Evolutionary conservation across 106 monocot species (phyloP).

Genomic region (Phalaenopsis equestris): DNA sequence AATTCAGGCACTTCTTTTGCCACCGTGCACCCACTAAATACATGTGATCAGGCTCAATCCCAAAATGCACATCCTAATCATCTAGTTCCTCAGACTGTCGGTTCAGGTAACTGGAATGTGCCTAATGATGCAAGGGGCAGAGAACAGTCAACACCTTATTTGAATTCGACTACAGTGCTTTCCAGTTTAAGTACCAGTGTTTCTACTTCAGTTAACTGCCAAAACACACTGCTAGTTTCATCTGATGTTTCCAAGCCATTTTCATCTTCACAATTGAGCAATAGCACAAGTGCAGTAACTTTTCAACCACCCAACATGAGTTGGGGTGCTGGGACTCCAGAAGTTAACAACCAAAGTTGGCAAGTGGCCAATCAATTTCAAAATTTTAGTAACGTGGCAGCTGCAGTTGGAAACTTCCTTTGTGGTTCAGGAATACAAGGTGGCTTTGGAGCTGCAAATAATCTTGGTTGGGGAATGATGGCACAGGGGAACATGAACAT

Average conservation of each 20-base stretch:
- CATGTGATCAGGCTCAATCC: too few relatives aligned
- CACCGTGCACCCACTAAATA: background rate
- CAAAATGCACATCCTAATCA: background rate
- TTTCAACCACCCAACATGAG: constrained; percentile 1
- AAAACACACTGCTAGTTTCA: background rate
- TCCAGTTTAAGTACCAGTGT: background rate
- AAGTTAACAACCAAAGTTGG: constrained; percentile 14
- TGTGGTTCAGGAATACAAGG: constrained; percentile 10
- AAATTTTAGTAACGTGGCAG: constrained; percentile 5
- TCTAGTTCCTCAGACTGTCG: background rate
- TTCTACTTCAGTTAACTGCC: constrained; percentile 4
- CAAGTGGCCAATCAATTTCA: constrained; percentile 10
- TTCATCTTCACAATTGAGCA: constrained; percentile 11
- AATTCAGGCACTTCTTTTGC: background rate
- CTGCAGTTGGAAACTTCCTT: constrained; percentile 13
- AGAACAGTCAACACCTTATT: background rate
- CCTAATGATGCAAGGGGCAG: background rate
- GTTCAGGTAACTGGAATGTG: background rate
- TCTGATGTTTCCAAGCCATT: constrained; percentile 7
- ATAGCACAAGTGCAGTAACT: constrained; percentile 4
- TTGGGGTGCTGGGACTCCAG: constrained; percentile 4
- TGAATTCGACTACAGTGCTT: constrained; percentile 6
- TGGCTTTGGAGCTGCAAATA: constrained; percentile 5
- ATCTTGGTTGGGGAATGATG: constrained; percentile 30
- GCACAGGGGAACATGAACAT: constrained; percentile 36